phyloP scores from a whole-genome alignment of 2,329 filamentous ascomycete species.

The Aspergillus transmontanensis region DNA sequence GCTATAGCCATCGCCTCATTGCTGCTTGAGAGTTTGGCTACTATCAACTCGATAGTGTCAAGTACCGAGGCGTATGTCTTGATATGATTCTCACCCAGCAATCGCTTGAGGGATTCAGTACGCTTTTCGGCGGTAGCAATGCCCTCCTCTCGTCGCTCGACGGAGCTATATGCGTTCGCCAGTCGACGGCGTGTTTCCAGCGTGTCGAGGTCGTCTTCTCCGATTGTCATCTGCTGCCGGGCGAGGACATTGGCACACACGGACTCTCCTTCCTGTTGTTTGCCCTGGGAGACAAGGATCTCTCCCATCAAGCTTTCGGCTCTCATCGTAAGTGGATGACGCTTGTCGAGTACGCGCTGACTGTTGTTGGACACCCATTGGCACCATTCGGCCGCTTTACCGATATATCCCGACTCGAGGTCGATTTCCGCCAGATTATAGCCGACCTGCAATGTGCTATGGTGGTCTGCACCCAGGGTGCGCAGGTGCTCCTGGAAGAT shows the following conservation, averaged over 20 bases:
- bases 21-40: conserved; percentile 22
- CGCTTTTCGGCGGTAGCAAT: conserved; percentile 26
- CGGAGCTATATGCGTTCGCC: conserved; percentile 24
- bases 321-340: conserved; percentile 31
- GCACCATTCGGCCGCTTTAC: conserved; percentile 33
- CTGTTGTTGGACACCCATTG: conserved; percentile 33
- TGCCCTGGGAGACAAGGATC: conserved; percentile 27
- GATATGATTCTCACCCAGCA: conserved; percentile 33
- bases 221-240: conserved; percentile 35
- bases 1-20: conserved; percentile 4
- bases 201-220: conserved; percentile 34
- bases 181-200: conserved; percentile 32
- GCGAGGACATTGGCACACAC: conserved; percentile 35
- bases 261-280: conserved; percentile 31
- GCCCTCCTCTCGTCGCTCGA: conserved; percentile 27
- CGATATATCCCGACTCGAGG: conserved; percentile 24
- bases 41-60: conserved; percentile 27
- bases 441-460: conserved; percentile 29
- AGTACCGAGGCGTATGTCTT: conserved; percentile 23
- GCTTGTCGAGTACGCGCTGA: conserved; percentile 28
- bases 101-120: conserved; percentile 21
- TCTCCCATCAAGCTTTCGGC: conserved; percentile 34
- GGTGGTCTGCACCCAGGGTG: conserved; percentile 31
- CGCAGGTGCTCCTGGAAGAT: conserved; percentile 34
- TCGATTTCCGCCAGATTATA: conserved; percentile 34